Evolutionary conservation across 768 basidiomycete genomes (phyloP).

Genomic region (Suillus lakei): DNA sequence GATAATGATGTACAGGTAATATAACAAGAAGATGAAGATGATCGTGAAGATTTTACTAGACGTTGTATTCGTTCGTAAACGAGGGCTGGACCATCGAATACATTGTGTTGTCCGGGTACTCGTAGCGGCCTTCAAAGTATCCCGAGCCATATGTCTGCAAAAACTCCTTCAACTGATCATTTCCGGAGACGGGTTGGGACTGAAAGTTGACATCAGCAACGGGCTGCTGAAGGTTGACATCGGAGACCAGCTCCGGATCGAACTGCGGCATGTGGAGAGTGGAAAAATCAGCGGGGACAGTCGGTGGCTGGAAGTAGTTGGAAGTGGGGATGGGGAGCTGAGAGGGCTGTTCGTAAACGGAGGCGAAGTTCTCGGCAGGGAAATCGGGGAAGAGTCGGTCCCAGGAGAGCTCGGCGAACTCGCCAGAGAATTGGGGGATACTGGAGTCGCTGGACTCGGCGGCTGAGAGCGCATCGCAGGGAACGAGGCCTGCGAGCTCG

Average conservation of each 20-base stretch:
- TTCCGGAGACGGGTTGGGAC: background rate
- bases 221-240: background rate
- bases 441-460: background rate
- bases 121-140: background rate
- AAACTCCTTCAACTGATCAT: background rate
- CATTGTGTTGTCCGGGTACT: background rate
- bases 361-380: background rate
- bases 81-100: background rate
- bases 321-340: background rate
- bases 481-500: background rate
- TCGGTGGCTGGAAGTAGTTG: background rate
- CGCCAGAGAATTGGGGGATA: background rate
- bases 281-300: background rate
- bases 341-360: background rate
- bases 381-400: slow-evolving; percentile 5
- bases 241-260: background rate
- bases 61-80: background rate
- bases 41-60: background rate
- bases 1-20: background rate
- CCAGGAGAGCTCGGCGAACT: background rate
- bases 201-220: background rate
- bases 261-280: background rate
- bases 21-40: background rate
- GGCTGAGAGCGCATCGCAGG: background rate
- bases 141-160: background rate